Conservation (phyloP, 78 protist genomes). For the Polysphondylium violaceum region DNA sequence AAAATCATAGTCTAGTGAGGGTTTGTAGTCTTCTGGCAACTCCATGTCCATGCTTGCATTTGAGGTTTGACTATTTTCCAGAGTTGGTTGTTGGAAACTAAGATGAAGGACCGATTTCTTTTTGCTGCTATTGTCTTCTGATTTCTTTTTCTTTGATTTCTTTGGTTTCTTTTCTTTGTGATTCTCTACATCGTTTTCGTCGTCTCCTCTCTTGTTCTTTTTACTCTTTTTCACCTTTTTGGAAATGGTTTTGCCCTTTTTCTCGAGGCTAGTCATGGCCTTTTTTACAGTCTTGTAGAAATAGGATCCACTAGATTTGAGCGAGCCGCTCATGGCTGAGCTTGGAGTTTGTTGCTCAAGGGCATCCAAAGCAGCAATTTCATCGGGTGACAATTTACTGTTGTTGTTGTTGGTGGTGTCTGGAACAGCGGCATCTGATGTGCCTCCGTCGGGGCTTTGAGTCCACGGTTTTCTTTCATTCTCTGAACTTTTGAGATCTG, state of each 20-base stretch:
- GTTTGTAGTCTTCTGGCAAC: constrained; percentile 4
- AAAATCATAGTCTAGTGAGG: constrained; percentile 32
- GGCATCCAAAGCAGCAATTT: not conserved
- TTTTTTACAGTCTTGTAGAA: constrained; percentile 58
- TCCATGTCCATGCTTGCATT: too few species aligned
- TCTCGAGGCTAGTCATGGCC: constrained; percentile 32
- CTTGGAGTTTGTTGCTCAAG: not conserved
- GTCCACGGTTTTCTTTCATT: not conserved
- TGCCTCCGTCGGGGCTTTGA: not conserved
- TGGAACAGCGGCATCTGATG: too few species aligned
- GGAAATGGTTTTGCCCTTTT: constrained; percentile 37
- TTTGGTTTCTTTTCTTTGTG: not conserved
- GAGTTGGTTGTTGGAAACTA: constrained; percentile 6
- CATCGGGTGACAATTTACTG: constrained; percentile 1
- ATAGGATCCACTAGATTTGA: constrained; percentile 44
- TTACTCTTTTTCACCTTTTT: constrained; percentile 27
- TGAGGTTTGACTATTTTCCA: too few species aligned
- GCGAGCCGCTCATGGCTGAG: not conserved
- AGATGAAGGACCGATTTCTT: not conserved
- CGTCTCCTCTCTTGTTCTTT: not conserved
- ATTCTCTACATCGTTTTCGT: constrained; percentile 11
- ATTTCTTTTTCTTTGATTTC: not conserved
- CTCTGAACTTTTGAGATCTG: constrained; percentile 10
- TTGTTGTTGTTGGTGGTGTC: not conserved
- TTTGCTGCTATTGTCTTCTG: not conserved